These are phyloP conservation scores for Stagonosporopsis vannaccii DNA, from an alignment of 2,329 filamentous ascomycete species.

Conservation along the genomic window DNA sequence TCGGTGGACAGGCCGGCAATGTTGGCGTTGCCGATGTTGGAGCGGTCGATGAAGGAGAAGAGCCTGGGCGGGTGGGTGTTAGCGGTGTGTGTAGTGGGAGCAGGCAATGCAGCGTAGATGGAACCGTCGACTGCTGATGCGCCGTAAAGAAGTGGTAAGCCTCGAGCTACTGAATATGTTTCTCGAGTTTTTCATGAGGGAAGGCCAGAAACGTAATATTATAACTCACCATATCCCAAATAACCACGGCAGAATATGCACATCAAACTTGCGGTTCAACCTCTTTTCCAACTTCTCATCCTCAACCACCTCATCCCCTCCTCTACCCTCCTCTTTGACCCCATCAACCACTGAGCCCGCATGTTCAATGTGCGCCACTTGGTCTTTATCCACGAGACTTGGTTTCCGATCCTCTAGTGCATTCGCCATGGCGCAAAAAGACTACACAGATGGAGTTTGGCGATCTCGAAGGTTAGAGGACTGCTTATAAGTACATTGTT, in stretches of 20 bases:
- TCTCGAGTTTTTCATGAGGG: background rate
- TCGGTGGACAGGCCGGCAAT: conserved; percentile 52
- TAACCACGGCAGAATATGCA: conserved; percentile 55
- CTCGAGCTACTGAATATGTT: background rate
- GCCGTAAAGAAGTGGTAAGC: too few species aligned
- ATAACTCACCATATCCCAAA: conserved; percentile 50
- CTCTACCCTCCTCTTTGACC: background rate
- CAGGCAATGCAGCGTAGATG: too few species aligned
- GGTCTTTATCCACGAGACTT: too few species aligned
- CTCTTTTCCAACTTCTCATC: conserved; percentile 36
- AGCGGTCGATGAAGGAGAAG: conserved; percentile 57
- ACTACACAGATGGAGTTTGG: too few species aligned
- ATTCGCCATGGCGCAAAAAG: too few species aligned
- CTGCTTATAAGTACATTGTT: too few species aligned
- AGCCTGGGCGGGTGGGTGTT: conserved; percentile 35
- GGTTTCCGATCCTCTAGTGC: too few species aligned
- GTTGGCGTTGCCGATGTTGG: conserved; percentile 53
- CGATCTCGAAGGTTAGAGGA: too few species aligned
- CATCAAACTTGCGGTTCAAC: conserved; percentile 54
- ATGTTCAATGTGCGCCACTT: too few species aligned
- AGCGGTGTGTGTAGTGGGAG: background rate
- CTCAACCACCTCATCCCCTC: background rate
- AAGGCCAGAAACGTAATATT: too few species aligned
- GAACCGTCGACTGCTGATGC: too few species aligned
- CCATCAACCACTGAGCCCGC: too few species aligned